Evolutionary conservation across 164 flowering plant genomes (phyloP).

Genomic region (Liriodendron chinense): DNA sequence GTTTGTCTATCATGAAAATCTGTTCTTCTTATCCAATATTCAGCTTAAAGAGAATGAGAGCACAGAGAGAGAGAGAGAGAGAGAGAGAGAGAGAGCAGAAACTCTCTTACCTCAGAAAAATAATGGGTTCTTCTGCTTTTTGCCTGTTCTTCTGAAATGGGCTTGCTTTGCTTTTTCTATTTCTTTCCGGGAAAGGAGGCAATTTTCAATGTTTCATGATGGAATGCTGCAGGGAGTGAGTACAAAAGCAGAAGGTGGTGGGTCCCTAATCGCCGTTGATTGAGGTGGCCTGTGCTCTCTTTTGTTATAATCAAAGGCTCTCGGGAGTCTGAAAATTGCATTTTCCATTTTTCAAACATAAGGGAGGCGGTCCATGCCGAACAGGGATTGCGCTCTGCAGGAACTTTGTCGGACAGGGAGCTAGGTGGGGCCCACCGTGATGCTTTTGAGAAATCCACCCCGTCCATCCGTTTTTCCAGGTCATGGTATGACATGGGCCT

Average conservation of each 20-base stretch:
- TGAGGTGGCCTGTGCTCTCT: neutral
- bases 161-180: neutral
- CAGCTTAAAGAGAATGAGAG: neutral
- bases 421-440: too few species aligned
- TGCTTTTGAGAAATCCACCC: too few species aligned
- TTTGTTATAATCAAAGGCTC: neutral
- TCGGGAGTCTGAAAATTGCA: neutral
- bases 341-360: neutral
- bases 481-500: too few species aligned
- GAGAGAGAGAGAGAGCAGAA: too few species aligned
- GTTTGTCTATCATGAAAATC: neutral
- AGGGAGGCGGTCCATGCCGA: neutral
- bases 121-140: constrained; percentile 1
- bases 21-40: neutral
- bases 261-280: constrained; percentile 7
- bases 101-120: neutral
- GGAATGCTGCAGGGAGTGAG: neutral
- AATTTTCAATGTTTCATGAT: neutral
- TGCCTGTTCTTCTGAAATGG: neutral
- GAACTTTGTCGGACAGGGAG: too few species aligned
- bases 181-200: neutral
- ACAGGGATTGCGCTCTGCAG: too few species aligned
- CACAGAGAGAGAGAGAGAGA: too few species aligned
- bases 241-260: neutral
- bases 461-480: too few species aligned